Evolutionary conservation across 805 yeast species (phyloP).

Genomic region (Candida boleticola): DNA sequence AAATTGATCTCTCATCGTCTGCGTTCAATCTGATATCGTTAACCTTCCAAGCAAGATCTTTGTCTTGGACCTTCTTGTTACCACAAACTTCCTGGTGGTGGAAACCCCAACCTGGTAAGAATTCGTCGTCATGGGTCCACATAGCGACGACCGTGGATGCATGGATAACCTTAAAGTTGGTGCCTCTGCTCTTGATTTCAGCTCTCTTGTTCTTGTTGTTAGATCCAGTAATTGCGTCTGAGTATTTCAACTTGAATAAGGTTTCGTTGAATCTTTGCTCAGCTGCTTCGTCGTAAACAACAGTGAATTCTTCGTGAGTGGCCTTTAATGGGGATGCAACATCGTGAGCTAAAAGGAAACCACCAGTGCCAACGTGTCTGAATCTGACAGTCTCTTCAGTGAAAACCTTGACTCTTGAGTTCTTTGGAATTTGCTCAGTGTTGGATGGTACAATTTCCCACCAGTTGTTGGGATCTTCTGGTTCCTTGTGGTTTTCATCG

Average conservation of each 20-base stretch:
- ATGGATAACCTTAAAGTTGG: constrained; percentile 70
- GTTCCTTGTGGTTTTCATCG: constrained; percentile 30
- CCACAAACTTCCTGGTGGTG: constrained; percentile 93
- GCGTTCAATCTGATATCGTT: constrained; percentile 61
- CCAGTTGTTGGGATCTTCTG: constrained; percentile 62
- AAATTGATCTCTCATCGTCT: constrained; percentile 58
- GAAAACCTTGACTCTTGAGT: constrained; percentile 33
- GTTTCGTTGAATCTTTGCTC: constrained; percentile 65
- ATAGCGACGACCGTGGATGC: constrained; percentile 86
- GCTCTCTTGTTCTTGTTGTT: constrained; percentile 47
- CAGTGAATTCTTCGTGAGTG: constrained; percentile 91
- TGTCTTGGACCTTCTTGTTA: constrained; percentile 72
- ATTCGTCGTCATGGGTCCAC: constrained; percentile 85
- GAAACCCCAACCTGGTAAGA: constrained; percentile 94
- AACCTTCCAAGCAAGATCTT: constrained; percentile 70
- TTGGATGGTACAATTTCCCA: constrained; percentile 80
- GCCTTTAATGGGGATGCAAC: constrained; percentile 92
- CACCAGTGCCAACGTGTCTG: constrained; percentile 76
- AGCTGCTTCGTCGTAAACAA: constrained; percentile 62
- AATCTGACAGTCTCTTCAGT: constrained; percentile 78
- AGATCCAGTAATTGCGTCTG: constrained; percentile 34
- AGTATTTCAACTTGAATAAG: constrained; percentile 68
- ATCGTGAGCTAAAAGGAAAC: constrained; percentile 84
- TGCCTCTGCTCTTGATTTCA: constrained; percentile 65
- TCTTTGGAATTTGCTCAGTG: constrained; percentile 34